phyloP scores from a whole-genome alignment of 176 grass and related monocot genomes.

The Musa troglodytarum region DNA sequence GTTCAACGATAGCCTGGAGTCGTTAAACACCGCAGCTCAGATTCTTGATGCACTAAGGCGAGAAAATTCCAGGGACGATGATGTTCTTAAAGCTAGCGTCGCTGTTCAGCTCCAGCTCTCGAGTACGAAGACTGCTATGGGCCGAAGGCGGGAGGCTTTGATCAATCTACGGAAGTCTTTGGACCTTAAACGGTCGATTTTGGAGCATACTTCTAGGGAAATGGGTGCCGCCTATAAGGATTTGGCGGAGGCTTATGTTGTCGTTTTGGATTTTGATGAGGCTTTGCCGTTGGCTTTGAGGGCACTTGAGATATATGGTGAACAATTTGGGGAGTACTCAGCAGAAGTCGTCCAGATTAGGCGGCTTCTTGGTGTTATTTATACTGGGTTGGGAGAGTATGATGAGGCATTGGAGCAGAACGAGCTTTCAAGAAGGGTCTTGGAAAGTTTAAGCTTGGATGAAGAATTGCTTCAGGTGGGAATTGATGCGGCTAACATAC shows the following conservation, averaged over 20 bases:
- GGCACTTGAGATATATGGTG: constrained; percentile 36
- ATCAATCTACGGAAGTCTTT: constrained; percentile 29
- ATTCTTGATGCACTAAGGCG: constrained; percentile 29
- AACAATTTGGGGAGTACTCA: constrained; percentile 25
- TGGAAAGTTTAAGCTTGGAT: constrained; percentile 32
- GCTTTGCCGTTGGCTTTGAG: constrained; percentile 41
- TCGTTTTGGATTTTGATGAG: constrained; percentile 42
- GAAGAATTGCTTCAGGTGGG: constrained; percentile 31
- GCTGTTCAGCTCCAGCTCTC: constrained; percentile 51
- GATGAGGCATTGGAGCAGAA: constrained; percentile 50
- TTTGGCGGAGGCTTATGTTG: constrained; percentile 35
- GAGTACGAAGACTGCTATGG: constrained; percentile 40
- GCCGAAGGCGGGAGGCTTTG: constrained; percentile 49
- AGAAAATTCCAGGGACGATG: background rate
- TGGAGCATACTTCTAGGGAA: constrained; percentile 26
- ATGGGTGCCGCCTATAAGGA: constrained; percentile 41
- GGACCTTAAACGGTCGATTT: constrained; percentile 33
- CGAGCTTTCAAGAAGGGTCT: constrained; percentile 34
- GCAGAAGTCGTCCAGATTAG: constrained; percentile 41
- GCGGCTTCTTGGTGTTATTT: constrained; percentile 35
- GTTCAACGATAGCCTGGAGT: constrained; percentile 48
- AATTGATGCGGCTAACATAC: constrained; percentile 47
- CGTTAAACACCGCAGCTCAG: constrained; percentile 49
- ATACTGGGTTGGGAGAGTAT: constrained; percentile 41
- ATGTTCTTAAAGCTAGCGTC: constrained; percentile 29